A percentile compares a stretch with the other conserved stretches of the same genome.
These are phyloP conservation scores for Hevea brasiliensis DNA, from an alignment of 345 rosid genomes.

Conservation along the genomic window DNA sequence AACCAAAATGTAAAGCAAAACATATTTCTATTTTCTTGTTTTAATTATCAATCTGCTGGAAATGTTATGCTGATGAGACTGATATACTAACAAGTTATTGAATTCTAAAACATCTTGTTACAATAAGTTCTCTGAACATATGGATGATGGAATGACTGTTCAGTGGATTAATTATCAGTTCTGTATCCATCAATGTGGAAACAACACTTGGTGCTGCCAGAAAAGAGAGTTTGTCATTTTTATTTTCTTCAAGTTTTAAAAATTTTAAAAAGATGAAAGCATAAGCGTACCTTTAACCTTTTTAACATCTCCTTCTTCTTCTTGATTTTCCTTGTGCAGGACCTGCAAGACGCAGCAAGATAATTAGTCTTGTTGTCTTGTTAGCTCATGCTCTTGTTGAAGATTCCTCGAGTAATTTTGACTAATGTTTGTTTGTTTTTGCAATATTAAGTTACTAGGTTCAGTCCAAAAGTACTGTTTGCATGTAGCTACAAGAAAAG, in stretches of 20 bases:
- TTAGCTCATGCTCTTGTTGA: conserved; percentile 9
- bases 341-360: conserved; percentile 44
- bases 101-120: not conserved
- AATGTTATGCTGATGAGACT: not conserved
- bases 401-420: not conserved
- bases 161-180: not conserved
- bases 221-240: not conserved
- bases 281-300: conserved; percentile 46
- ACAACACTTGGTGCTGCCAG: not conserved
- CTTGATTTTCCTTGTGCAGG: conserved; percentile 40
- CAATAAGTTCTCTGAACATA: not conserved
- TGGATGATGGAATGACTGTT: not conserved
- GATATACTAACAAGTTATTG: not conserved
- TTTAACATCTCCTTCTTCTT: conserved; percentile 38
- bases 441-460: conserved; percentile 6
- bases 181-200: not conserved
- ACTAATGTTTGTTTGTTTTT: conserved; percentile 1
- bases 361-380: conserved; percentile 16
- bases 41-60: no score
- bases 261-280: conserved; percentile 4
- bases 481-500: not conserved
- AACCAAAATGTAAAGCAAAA: no score
- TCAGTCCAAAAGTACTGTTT: not conserved
- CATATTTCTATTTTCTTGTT: no score
- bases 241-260: not conserved